Evolutionary conservation across 2,329 filamentous ascomycete genomes (phyloP), one percentile per base, ranked within the genome.

Genomic region (Calonectria pseudoreteaudii): DNA sequence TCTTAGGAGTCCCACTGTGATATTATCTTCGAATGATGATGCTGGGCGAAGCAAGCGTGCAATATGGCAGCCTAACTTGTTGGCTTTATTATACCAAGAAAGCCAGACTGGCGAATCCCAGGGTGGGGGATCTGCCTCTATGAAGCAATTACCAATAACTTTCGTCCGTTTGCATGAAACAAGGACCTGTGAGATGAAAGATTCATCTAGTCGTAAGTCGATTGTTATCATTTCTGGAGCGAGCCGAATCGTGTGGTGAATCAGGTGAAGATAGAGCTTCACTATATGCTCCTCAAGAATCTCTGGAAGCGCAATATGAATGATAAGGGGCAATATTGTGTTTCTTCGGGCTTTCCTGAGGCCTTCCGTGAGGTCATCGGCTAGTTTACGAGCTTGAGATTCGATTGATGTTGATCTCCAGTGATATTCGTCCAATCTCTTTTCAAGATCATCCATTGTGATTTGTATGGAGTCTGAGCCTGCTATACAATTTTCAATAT

Each of bases 381-480:
- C 86, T 26, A 88, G 81, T 66, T 36, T 62, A 20, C 28, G 16
- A 20, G 8, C 36, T 3, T 41, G 23, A 11, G 38, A 36, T 18
- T 62, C 34, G 16, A 30, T 28, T 4, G 26, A 8, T 41, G 13
- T 38, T 18, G n/a, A 16, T 13, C 23, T 28, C 18, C 16, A 30
- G 14, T 26, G 34, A 4, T 18, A 20, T 28, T 38, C 16, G n/a
- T 41, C 7, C 34, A 13, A 20, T 7, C 6, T 20, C 23, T 82
- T 78, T 81, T 66, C 56, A 3, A 76, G 66, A 20, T 71, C 75
- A 38, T 74, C 79, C 74, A 93, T 84, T 20, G 89, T 86, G 4
- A 94, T 84, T 79, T 94, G 91, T 36, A 94, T 89, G 7, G 91
- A 92, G 81, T 94, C 93, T 2, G 89, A 90, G 7, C 91, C 92